Conservation (phyloP, 1,284 basidiomycete species). For the Fereydounia khargensis region DNA sequence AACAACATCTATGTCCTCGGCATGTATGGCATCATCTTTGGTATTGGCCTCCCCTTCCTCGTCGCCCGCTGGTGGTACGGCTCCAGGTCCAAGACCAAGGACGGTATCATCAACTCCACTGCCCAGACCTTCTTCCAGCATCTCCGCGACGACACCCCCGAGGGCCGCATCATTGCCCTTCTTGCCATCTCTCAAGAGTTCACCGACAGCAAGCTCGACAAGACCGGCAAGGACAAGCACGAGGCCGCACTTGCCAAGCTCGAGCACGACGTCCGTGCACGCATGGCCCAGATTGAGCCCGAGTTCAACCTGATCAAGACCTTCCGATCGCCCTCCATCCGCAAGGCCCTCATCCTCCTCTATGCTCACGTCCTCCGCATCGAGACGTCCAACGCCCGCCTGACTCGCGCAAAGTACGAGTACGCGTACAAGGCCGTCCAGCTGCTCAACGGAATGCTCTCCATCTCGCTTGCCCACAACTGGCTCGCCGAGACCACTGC, state of each 20-base stretch:
- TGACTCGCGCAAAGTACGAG: slow-evolving; percentile 30
- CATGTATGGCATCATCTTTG: slow-evolving; percentile 82
- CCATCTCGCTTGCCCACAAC: slow-evolving; percentile 79
- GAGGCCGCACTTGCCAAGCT: slow-evolving; percentile 59
- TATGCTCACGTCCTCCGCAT: slow-evolving; percentile 80
- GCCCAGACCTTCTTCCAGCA: slow-evolving; percentile 87
- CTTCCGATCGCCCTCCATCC: slow-evolving; percentile 39
- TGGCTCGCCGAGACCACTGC: slow-evolving; percentile 82
- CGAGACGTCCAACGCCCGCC: slow-evolving; percentile 21
- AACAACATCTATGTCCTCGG: slow-evolving; percentile 90
- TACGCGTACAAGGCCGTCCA: slow-evolving; percentile 41
- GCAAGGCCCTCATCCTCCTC: slow-evolving; percentile 62
- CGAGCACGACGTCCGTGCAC: slow-evolving; percentile 59
- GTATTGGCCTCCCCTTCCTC: slow-evolving; percentile 78
- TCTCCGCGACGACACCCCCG: slow-evolving; percentile 74
- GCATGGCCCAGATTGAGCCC: slow-evolving; percentile 18
- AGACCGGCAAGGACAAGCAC: slow-evolving; percentile 34
- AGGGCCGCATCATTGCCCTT: slow-evolving; percentile 72
- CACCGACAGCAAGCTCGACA: slow-evolving; percentile 61
- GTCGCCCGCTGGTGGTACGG: slow-evolving; percentile 94
- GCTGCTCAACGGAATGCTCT: slow-evolving; percentile 78
- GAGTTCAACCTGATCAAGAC: slow-evolving; percentile 31
- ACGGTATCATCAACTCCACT: slow-evolving; percentile 78
- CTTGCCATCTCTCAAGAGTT: slow-evolving; percentile 74
- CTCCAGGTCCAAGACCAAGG: slow-evolving; percentile 83